Percentiles rank a stretch among this genome's conserved stretches.
phyloP scores from a whole-genome alignment of 1,284 basidiomycete species.

The Ceratobasidium sp. region DNA sequence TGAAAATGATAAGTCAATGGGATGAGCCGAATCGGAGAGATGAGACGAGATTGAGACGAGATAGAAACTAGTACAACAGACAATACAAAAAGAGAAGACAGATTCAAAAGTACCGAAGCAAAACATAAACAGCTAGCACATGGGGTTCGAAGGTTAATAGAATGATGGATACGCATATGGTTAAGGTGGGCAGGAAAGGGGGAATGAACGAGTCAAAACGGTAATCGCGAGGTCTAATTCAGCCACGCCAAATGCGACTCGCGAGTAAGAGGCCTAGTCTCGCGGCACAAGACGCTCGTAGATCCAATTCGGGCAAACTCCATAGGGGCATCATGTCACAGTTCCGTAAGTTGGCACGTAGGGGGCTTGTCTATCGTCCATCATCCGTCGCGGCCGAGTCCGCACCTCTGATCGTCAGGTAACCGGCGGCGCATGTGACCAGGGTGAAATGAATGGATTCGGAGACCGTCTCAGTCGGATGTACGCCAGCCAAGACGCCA shows the following conservation, averaged over 20 bases:
- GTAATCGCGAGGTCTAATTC: conserved; percentile 11
- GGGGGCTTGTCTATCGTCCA: background rate
- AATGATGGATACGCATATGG: conserved; percentile 14
- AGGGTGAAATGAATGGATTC: conserved; percentile 10
- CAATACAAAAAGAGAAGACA: conserved; percentile 1
- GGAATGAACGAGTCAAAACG: conserved; percentile 8
- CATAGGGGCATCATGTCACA: background rate
- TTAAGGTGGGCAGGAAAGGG: background rate
- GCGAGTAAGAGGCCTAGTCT: background rate
- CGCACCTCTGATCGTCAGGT: conserved; percentile 33
- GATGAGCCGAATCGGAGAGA: conserved; percentile 8
- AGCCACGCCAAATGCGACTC: background rate
- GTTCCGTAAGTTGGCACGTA: conserved; percentile 11
- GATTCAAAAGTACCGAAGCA: background rate
- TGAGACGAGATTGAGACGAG: conserved; percentile 32
- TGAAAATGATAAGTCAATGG: conserved; percentile 41
- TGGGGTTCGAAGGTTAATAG: background rate
- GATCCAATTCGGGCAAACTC: background rate
- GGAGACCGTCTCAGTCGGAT: conserved; percentile 7
- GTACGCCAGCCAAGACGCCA: background rate
- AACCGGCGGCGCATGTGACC: conserved; percentile 35
- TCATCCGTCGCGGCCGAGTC: conserved; percentile 37
- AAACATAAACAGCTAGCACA: background rate
- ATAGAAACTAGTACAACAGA: conserved; percentile 10
- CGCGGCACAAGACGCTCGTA: background rate